Conservation (phyloP, 2,329 filamentous ascomycete species). For the Trematosphaeria pertusa region DNA sequence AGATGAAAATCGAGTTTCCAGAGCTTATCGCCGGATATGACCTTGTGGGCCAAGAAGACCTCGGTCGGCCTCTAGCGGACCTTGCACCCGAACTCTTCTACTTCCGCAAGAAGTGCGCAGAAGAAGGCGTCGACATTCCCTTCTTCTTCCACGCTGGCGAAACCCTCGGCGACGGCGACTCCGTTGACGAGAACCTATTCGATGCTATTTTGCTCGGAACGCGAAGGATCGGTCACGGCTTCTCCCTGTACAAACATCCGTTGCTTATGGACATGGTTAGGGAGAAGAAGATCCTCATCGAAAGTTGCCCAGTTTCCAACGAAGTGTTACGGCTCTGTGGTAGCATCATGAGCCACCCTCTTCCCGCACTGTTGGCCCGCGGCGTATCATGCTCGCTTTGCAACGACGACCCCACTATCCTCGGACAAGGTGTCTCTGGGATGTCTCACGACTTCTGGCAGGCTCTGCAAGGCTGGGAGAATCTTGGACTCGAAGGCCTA, state of each 20-base stretch:
- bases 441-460: constrained; percentile 97
- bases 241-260: constrained; percentile 89
- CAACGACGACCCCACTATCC: constrained; percentile 89
- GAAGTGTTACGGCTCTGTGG: constrained; percentile 82
- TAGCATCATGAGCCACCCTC: constrained; percentile 77
- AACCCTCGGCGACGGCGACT: constrained; percentile 78
- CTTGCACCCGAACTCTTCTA: constrained; percentile 87
- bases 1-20: constrained; percentile 79
- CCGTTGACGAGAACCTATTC: constrained; percentile 83
- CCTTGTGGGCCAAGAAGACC: constrained; percentile 85
- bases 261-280: constrained; percentile 87
- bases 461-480: constrained; percentile 88
- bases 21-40: constrained; percentile 87
- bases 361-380: constrained; percentile 83
- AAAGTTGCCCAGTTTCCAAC: constrained; percentile 90
- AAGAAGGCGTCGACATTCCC: constrained; percentile 80
- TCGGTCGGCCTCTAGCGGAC: constrained; percentile 76
- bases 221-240: constrained; percentile 86
- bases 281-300: constrained; percentile 84
- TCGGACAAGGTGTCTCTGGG: constrained; percentile 81
- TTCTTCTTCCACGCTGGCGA: constrained; percentile 98
- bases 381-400: constrained; percentile 84
- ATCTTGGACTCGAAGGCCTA: constrained; percentile 84
- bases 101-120: constrained; percentile 85
- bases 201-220: constrained; percentile 88